Conservation (phyloP, 2,329 filamentous ascomycete species). For the Aspergillus novofumigatus region DNA sequence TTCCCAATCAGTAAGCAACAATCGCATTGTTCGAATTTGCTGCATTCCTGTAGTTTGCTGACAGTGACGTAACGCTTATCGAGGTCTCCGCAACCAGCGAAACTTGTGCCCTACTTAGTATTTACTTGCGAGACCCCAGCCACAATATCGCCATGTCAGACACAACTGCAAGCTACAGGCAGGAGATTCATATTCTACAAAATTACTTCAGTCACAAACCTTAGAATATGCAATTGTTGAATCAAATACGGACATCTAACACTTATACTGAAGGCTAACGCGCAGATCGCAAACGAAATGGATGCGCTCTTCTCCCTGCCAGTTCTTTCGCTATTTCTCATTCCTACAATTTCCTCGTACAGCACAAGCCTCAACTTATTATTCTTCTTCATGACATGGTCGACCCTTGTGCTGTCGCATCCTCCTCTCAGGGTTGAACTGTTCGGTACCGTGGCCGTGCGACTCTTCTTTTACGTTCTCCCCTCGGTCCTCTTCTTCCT, state of each 20-base stretch:
- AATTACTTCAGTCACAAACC: conserved; percentile 11
- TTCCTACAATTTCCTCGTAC: conserved; percentile 56
- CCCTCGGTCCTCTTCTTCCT: conserved; percentile 69
- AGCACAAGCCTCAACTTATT: conserved; percentile 77
- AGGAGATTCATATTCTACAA: not conserved
- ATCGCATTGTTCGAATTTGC: not conserved
- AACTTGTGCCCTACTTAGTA: not conserved
- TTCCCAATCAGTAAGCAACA: not conserved
- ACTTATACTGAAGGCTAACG: not conserved
- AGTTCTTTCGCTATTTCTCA: conserved; percentile 24
- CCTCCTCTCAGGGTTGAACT: conserved; percentile 71
- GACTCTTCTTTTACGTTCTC: conserved; percentile 65
- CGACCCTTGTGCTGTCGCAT: conserved; percentile 74
- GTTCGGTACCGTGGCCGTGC: conserved; percentile 63
- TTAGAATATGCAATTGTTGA: not conserved
- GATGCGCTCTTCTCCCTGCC: conserved; percentile 47
- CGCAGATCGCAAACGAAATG: conserved; percentile 33
- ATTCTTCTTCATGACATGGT: conserved; percentile 90
- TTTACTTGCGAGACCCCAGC: not conserved
- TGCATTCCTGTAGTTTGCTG: not conserved
- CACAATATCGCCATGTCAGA: not conserved
- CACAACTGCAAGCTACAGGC: not conserved
- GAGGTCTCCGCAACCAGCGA: not conserved
- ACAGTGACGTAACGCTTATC: conserved; percentile 16
- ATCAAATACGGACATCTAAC: not conserved